Evolutionary conservation across 140 eudicot genomes (phyloP), one percentile per base, ranked within the genome.

Genomic region (Ambrosia hybrid): DNA sequence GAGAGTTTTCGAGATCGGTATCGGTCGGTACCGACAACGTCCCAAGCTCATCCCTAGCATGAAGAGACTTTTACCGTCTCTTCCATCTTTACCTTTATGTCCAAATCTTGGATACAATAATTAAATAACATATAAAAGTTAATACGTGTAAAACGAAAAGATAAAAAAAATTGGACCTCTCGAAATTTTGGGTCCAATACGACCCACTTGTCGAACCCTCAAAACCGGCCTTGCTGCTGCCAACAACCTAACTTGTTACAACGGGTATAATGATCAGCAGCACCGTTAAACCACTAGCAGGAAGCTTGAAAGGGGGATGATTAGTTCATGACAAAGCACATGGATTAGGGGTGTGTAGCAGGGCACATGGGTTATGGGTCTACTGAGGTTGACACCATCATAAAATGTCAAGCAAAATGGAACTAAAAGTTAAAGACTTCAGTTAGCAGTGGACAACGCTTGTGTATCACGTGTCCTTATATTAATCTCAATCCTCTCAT

Each of bases 271-370:
- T 62, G 72, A 77, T 77, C 72, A 61, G 49, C 33, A 68, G 72
- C 34, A 12, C 21, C 45, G 63, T 57, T 58, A 67, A 21, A 74
- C 62, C 58, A 41, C 46, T 41, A 6, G 46, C 46, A 41, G 46
- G 46, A 41, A 41, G 46, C 46, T 68, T 68, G 67, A 70, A 62
- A 49, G 43, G 12, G 43, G 52, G 43, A 52, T 78, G n/a, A 71
- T 78, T 65, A 57, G 52, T 10, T 67, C 46, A 36, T 76, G 80
- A 68, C 80, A 78, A 57, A 21, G 61, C 82, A 78, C 82, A 78
- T 78, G 82, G 76, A 51, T 13, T 51, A 7, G 57, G 21, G 57
- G 6, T 41, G 9, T 10, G 30, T 21, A 60, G 45, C 66, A 60
- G 3, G 66, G 15, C 66, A 60, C 45, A 33, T 60, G 66, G 73